Base-by-base conservation (phyloP, 2,329 filamentous ascomycete species). In the Botrytis cinerea region DNA sequence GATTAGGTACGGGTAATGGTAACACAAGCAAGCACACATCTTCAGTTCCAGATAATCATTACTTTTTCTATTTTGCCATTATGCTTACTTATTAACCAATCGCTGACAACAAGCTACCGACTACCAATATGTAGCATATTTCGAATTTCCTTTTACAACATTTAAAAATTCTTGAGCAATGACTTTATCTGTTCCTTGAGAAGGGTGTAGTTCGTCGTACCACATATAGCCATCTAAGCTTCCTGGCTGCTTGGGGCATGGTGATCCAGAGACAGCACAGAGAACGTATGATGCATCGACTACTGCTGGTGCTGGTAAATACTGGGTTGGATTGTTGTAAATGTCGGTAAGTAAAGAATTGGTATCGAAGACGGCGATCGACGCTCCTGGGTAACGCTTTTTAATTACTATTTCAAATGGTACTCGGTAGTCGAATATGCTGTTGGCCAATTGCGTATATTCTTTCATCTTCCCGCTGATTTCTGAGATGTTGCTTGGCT, bases 161-260 rank as follows among this genome's bases (percentile, higher is more conserved):
- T 85, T 83, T 6, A 87, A 81, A 80, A 91, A 90, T 73, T 88
- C 85, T 74, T 82, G 82, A 28, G 88, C 89, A 69, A 91, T 84
- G 61, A 86, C 83, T 78, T 87, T 83, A 81, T 89, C 86, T 12
- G 90, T 87, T 81, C 88, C 87, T 81, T 90, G 86, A 45, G 89
- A 90, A 0, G 92, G 91, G 83, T 95, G 93, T 79, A 95, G 81
- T 79, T 90, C 87, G 81, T 95, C 92, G 78, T 86, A 92, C 91
- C 92, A 95, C 80, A 93, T 76, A 80, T 88, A 95, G 63, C 87
- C 89, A 76, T 91, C 87, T 48, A 84, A 81, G 5, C 84, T 73
- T 76, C 54, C 83, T 82, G 73, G 83, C 74, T 62, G 73, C n/a
- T 46, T 71, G 14, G 66, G 69, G 75, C 86, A 88, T 7, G 79